phyloP scores from a whole-genome alignment of 768 basidiomycete species.

The Macrolepiota fuliginosa region DNA sequence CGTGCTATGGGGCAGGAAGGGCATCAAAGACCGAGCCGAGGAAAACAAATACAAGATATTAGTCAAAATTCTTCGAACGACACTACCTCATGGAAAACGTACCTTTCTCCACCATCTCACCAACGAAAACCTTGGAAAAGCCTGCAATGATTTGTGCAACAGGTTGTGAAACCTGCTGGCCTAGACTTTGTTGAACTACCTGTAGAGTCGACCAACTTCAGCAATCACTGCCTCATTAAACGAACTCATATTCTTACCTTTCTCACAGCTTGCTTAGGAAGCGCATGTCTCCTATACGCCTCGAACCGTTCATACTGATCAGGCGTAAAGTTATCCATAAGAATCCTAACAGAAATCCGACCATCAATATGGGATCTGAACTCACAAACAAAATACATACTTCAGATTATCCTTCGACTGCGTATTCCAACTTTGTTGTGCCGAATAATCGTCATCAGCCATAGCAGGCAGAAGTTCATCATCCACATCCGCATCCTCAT shows the following conservation, averaged over 20 bases:
- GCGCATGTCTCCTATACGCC: slow-evolving; percentile 78
- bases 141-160: slow-evolving; percentile 90
- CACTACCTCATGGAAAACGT: slow-evolving; percentile 15
- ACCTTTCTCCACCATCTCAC: slow-evolving; percentile 91
- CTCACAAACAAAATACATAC: slow-evolving; percentile 31
- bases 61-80: not conserved
- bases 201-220: slow-evolving; percentile 24
- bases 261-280: slow-evolving; percentile 80
- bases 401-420: slow-evolving; percentile 88
- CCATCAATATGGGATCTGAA: not conserved
- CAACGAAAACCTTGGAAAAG: slow-evolving; percentile 89
- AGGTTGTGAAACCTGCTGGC: slow-evolving; percentile 81
- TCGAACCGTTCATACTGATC: slow-evolving; percentile 89
- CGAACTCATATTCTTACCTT: slow-evolving; percentile 45
- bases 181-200: slow-evolving; percentile 81
- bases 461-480: slow-evolving; percentile 80
- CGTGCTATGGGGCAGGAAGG: slow-evolving; percentile 49
- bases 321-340: slow-evolving; percentile 85
- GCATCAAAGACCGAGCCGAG: not conserved
- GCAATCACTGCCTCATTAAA: not conserved
- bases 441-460: slow-evolving; percentile 88
- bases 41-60: not conserved
- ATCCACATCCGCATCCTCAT: slow-evolving; percentile 70
- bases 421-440: slow-evolving; percentile 79
- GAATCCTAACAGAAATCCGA: slow-evolving; percentile 46